Conservation (phyloP, 306 rosid genomes). For the Fragaria iinumae region DNA sequence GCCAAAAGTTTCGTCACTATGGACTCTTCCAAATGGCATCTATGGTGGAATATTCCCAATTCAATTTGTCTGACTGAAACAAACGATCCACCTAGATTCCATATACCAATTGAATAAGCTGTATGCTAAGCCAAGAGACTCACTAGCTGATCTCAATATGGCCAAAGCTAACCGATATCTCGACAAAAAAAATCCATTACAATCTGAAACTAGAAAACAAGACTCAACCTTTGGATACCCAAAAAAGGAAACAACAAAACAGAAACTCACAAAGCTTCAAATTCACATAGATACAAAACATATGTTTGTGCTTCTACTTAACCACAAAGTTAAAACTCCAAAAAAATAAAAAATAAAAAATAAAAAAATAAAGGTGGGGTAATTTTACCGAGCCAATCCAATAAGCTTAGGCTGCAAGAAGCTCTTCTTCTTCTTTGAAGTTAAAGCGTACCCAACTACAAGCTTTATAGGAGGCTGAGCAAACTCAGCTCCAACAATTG, state of each 20-base stretch:
- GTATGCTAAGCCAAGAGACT: conserved; percentile 5
- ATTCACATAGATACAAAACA: not conserved
- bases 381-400: conserved; percentile 31
- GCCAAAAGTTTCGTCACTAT: no score
- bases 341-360: no score
- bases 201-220: conserved; percentile 17
- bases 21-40: conserved; percentile 23
- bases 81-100: conserved; percentile 4
- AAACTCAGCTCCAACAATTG: conserved; percentile 22
- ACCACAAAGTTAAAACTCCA: not conserved
- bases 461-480: conserved; percentile 17
- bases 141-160: conserved; percentile 3
- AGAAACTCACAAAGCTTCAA: conserved; percentile 21
- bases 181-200: conserved; percentile 24
- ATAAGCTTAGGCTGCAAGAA: conserved; percentile 35
- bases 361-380: not conserved
- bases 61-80: not conserved
- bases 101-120: conserved; percentile 10
- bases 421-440: conserved; percentile 38
- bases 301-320: not conserved
- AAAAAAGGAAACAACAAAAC: conserved; percentile 17
- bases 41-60: conserved; percentile 33
- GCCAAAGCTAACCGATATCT: conserved; percentile 9
- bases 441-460: conserved; percentile 36
- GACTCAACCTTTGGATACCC: conserved; percentile 13